Conservation (phyloP, 495 filamentous ascomycete species). For the Gamarada debralockiae region DNA sequence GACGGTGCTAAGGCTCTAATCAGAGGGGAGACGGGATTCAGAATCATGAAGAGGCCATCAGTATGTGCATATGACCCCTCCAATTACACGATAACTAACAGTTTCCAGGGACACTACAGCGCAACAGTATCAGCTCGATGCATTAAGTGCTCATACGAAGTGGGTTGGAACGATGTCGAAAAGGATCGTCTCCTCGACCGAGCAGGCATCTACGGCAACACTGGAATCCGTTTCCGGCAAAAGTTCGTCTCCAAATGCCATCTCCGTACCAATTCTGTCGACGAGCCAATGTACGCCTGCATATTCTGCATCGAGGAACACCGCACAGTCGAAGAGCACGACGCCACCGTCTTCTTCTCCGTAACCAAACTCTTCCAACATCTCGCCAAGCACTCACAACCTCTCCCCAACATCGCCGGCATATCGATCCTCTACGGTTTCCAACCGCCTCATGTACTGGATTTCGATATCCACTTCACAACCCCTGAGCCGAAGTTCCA, state of each 20-base stretch:
- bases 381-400: conserved; percentile 22
- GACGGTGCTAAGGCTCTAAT: conserved; percentile 18
- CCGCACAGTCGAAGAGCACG: conserved; percentile 24
- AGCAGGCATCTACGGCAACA: conserved; percentile 21
- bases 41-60: conserved; percentile 21
- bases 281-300: conserved; percentile 20
- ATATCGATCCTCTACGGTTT: conserved; percentile 34
- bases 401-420: conserved; percentile 33
- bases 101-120: conserved; percentile 18
- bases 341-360: conserved; percentile 28
- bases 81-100: conserved; percentile 1
- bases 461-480: conserved; percentile 42
- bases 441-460: conserved; percentile 22
- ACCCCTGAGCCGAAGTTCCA: conserved; percentile 24
- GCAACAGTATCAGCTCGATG: conserved; percentile 20
- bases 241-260: conserved; percentile 25
- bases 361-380: conserved; percentile 21
- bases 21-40: conserved; percentile 21
- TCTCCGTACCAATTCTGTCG: conserved; percentile 11
- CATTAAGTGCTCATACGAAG: conserved; percentile 23
- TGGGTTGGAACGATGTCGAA: conserved; percentile 22
- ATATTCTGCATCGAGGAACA: conserved; percentile 23
- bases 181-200: conserved; percentile 20
- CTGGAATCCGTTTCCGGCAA: conserved; percentile 21
- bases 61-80: conserved; percentile 2